phyloP scores from a whole-genome alignment of 805 yeast genomes.

The Metschnikowia shivogae region DNA sequence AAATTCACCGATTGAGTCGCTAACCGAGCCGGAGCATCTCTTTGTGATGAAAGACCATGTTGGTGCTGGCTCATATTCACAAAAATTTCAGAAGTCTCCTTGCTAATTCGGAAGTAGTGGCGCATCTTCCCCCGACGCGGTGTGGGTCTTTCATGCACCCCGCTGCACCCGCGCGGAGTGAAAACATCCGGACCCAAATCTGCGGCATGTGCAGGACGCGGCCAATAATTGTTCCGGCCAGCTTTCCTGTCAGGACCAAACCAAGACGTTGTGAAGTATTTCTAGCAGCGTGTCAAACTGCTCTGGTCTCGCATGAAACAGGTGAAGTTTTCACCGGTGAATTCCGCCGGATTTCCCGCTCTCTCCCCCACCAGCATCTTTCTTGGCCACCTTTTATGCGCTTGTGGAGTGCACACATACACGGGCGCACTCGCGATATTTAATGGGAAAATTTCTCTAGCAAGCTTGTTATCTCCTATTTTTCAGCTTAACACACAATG shows the following conservation, averaged over 20 bases:
- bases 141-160: conserved; percentile 2
- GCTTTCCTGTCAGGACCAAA: background rate
- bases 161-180: conserved; percentile 15
- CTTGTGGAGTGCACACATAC: conserved; percentile 4
- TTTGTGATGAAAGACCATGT: no score
- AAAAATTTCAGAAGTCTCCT: no score
- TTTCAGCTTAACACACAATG: conserved; percentile 36
- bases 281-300: no score
- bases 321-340: no score
- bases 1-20: background rate
- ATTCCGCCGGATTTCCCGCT: no score
- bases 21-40: background rate
- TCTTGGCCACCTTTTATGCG: conserved; percentile 4
- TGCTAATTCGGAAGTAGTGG: no score
- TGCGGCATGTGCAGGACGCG: conserved; percentile 2
- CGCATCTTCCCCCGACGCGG: background rate
- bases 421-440: conserved; percentile 5
- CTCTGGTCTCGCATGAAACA: no score
- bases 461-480: background rate
- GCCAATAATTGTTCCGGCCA: conserved; percentile 7
- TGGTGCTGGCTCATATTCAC: no score
- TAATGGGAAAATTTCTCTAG: conserved; percentile 5
- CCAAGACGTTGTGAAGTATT: background rate
- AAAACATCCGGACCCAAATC: conserved; percentile 10
- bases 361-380: background rate